Base-by-base conservation (phyloP, 352 stramenopile species). In the Plasmopara viticola region DNA sequence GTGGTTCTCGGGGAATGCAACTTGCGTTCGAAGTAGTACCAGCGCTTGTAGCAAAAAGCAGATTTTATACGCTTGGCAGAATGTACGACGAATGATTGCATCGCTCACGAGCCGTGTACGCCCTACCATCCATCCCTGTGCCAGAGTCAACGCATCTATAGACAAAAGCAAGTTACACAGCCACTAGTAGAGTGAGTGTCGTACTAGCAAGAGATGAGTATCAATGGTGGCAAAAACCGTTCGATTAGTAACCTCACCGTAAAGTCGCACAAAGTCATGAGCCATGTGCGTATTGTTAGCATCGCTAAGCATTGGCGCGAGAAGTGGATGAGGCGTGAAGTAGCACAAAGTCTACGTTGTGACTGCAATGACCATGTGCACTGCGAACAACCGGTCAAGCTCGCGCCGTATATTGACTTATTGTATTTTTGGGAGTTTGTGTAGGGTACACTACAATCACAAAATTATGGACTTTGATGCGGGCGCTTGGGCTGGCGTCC, bases 61-160 rank as follows among this genome's bases (percentile, higher is more conserved):
- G 47, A 90, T 85, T 66, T 78, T 90, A 60, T 94, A 94, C 17
- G 80, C 84, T 62, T 94, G 84, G 55, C 84, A 94, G 64, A 94
- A 94, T 44, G 84, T 94, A 46, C 82, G 82, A 28, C 84, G 80
- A 51, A 94, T 71, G 38, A 94, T 68, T 50, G 78, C 80, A 53
- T 91, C 84, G 56, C 81, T 90, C 59, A 94, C 84, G 53, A 90
- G 79, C 6, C 84, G 78, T 39, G 84, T 91, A 47, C 82, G 81
- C 80, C 81, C 91, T 44, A 94, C 84, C 58, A 94, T 81, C 78
- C 79, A 94, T 7, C 78, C 81, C 53, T 94, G 84, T 31, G 80
- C 84, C 48, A 91, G 64, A 39, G 84, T 94, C 44, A 94, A 55
- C 14, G 81, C 78, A 14, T 80, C 81, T 92, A 40, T 13, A 55